Evolutionary conservation across 2,329 filamentous ascomycete genomes (phyloP).

Genomic region (Cytospora piceae): DNA sequence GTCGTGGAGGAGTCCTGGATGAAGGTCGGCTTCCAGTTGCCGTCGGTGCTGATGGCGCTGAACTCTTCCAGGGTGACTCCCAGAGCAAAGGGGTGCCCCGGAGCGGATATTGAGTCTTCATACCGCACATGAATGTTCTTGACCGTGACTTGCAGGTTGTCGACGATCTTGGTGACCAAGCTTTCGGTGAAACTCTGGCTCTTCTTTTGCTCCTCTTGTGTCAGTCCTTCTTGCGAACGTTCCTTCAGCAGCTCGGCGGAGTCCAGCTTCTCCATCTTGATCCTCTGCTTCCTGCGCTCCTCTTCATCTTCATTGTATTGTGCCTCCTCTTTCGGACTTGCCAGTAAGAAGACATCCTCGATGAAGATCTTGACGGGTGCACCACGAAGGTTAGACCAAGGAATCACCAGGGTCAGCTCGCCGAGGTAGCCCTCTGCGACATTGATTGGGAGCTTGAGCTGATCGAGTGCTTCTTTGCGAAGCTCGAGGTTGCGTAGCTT

Average conservation of each 20-base stretch:
- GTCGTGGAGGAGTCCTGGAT: constrained; percentile 83
- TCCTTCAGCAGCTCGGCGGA: constrained; percentile 95
- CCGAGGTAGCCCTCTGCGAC: constrained; percentile 95
- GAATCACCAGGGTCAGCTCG: constrained; percentile 87
- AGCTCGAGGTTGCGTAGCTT: constrained; percentile 92
- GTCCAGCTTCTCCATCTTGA: constrained; percentile 99
- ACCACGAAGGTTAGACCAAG: constrained; percentile 94
- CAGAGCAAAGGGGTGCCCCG: constrained; percentile 91
- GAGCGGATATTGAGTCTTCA: constrained; percentile 94
- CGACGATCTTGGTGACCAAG: constrained; percentile 92
- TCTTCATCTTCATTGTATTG: constrained; percentile 94
- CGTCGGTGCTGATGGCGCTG: constrained; percentile 94
- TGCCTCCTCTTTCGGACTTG: constrained; percentile 92
- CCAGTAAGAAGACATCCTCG: constrained; percentile 94
- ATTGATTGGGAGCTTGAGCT: constrained; percentile 94
- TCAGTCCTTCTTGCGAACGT: constrained; percentile 88
- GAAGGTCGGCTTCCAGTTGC: constrained; percentile 93
- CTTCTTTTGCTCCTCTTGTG: constrained; percentile 92
- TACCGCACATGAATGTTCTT: constrained; percentile 99
- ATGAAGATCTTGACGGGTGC: constrained; percentile 95
- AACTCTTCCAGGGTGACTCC: constrained; percentile 94
- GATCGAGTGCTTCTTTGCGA: constrained; percentile 91
- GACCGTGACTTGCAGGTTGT: constrained; percentile 96
- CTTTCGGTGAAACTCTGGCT: constrained; percentile 98
- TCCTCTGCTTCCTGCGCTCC: constrained; percentile 78